Percentiles rank a stretch among this genome's conserved stretches.
Conservation (phyloP, 495 filamentous ascomycete species). For the Amniculicola lignicola region DNA sequence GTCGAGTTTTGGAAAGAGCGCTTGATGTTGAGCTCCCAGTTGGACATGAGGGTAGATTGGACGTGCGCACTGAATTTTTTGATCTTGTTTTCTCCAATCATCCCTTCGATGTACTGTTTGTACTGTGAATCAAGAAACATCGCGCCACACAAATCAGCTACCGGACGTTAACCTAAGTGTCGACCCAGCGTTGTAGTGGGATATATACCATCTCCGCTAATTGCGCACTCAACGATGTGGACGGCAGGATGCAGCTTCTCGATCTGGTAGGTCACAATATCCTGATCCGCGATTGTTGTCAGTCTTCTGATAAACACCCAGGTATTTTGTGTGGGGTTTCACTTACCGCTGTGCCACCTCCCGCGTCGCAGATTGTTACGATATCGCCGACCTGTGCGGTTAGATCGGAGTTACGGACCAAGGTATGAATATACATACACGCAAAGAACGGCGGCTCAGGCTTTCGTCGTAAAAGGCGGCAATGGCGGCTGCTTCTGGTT, state of each 20-base stretch:
- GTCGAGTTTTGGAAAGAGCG: not conserved
- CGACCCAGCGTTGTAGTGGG: not conserved
- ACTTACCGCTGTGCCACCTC: constrained; percentile 25
- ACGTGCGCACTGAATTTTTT: not conserved
- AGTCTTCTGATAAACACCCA: no score
- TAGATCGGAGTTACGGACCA: no score
- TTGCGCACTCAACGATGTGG: constrained; percentile 3
- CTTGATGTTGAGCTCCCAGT: constrained; percentile 16
- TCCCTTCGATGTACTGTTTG: constrained; percentile 1
- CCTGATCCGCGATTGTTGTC: not conserved
- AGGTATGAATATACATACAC: not conserved
- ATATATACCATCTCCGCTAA: constrained; percentile 10
- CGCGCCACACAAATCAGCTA: constrained; percentile 15
- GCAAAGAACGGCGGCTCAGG: not conserved
- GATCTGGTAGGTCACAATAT: constrained; percentile 7
- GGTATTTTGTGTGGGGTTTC: no score
- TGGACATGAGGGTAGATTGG: not conserved
- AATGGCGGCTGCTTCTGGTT: constrained; percentile 21
- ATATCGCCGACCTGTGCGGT: constrained; percentile 4
- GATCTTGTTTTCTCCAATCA: constrained; percentile 7
- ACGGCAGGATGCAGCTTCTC: not conserved
- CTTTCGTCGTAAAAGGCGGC: constrained; percentile 5
- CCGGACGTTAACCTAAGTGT: not conserved
- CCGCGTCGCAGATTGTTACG: constrained; percentile 22
- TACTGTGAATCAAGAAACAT: constrained; percentile 11